Evolutionary conservation across 2,329 filamentous ascomycete species (phyloP), one percentile per base, ranked within the genome.

Genomic region (Cercospora janseana): DNA sequence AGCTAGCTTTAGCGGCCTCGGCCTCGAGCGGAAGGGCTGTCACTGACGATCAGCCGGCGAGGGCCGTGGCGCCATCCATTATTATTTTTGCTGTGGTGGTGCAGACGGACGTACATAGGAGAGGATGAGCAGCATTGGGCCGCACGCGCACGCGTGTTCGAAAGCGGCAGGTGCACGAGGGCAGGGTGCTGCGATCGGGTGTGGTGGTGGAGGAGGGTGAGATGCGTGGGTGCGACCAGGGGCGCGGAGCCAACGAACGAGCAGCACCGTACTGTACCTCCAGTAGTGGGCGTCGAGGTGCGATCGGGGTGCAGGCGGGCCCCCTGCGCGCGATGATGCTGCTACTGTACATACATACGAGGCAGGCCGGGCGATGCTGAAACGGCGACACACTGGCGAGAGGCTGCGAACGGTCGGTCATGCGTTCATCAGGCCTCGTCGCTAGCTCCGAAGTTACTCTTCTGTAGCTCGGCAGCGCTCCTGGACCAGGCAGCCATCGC

Each of bases 401-500:
- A 44, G 51, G 32, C 49, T 41, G 46, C 51, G 46, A 46, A 50
- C 51, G 42, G 35, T 31, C 35, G 26, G 41, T 46, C 32, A 51
- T 45, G 28, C 49, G 35, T 18, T 43, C 46, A 24, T 31, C 23
- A 40, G 28, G 37, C 35, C 32, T 26, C 27, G 18, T 32, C 37
- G 18, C 31, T 44, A 44, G 41, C 41, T 44, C 20, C 16, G 41
- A 44, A 44, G 26, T 46, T 54, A 50, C 40, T 29, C n/a, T n/a
- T n/a, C n/a, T n/a, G n/a, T n/a, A n/a, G n/a, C n/a, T n/a, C n/a
- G n/a, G n/a, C n/a, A n/a, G n/a, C n/a, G n/a, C 48, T 46, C 54
- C 45, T 53, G 52, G 18, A 42, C 38, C 51, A 56, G 53, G 53
- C 53, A 56, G 53, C 53, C 28, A 32, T 51, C 43, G 34, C 47